phyloP scores from a whole-genome alignment of 352 stramenopile species.

The Phytophthora europaea region DNA sequence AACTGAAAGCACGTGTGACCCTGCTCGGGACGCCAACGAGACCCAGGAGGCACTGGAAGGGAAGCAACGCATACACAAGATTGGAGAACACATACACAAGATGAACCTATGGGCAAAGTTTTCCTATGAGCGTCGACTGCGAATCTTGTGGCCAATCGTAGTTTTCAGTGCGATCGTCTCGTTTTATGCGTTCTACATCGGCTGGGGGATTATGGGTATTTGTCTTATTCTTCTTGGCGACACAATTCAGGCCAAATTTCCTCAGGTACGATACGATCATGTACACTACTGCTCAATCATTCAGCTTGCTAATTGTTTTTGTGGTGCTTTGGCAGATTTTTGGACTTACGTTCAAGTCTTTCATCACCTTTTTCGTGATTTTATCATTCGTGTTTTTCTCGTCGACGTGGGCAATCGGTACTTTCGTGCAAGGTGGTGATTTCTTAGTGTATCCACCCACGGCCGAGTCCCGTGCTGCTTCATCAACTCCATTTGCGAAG shows the following conservation, averaged over 20 bases:
- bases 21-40: slow-evolving; percentile 62
- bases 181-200: slow-evolving; percentile 81
- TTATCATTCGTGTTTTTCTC: slow-evolving; percentile 91
- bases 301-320: background rate
- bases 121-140: slow-evolving; percentile 69
- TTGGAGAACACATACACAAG: slow-evolving; percentile 54
- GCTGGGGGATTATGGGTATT: slow-evolving; percentile 87
- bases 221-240: slow-evolving; percentile 82
- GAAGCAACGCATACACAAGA: slow-evolving; percentile 57
- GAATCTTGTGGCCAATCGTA: slow-evolving; percentile 76
- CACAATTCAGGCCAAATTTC: slow-evolving; percentile 87
- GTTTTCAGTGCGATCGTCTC: slow-evolving; percentile 87
- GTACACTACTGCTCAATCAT: background rate
- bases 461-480: slow-evolving; percentile 22
- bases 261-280: slow-evolving; percentile 47
- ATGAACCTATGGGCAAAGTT: slow-evolving; percentile 87
- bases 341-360: slow-evolving; percentile 86
- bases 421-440: slow-evolving; percentile 86
- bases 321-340: slow-evolving; percentile 62
- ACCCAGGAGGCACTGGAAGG: slow-evolving; percentile 69
- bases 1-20: slow-evolving; percentile 28
- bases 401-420: slow-evolving; percentile 87
- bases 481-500: slow-evolving; percentile 24
- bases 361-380: slow-evolving; percentile 88
- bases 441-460: slow-evolving; percentile 82